Evolutionary conservation across 2,329 filamentous ascomycete species (phyloP).

Genomic region (Tolypocladium endophyticum): DNA sequence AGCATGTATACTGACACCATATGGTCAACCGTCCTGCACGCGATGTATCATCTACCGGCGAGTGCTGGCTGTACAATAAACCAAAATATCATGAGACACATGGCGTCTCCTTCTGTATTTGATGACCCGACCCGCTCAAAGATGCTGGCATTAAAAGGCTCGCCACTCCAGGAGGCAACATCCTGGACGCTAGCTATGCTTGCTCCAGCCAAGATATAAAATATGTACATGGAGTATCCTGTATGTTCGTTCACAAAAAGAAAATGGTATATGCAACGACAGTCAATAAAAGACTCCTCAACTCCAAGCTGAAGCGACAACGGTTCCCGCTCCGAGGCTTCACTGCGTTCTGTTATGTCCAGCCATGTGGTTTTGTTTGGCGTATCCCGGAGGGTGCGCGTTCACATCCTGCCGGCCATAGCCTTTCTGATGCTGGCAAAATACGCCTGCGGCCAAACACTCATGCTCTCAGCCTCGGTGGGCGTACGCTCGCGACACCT

Average conservation of each 20-base stretch:
- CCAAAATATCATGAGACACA: background rate
- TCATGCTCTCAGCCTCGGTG: constrained; percentile 43
- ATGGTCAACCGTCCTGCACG: background rate
- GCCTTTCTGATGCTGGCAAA: constrained; percentile 49
- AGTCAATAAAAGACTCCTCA: constrained; percentile 17
- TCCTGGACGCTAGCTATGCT: constrained; percentile 6
- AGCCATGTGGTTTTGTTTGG: constrained; percentile 4
- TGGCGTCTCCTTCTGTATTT: background rate
- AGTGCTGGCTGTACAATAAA: constrained; percentile 5
- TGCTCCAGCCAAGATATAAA: constrained; percentile 2
- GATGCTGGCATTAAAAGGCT: background rate
- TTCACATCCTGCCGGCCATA: constrained; percentile 22
- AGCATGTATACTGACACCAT: background rate
- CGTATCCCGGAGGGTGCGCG: background rate
- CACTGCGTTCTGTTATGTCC: background rate
- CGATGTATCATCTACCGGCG: constrained; percentile 2
- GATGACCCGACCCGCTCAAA: background rate
- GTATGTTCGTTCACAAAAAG: constrained; percentile 9
- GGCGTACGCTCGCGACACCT: constrained; percentile 49
- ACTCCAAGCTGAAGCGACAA: constrained; percentile 17
- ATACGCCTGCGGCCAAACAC: constrained; percentile 50
- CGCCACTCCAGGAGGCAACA: constrained; percentile 1
- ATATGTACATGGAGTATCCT: background rate
- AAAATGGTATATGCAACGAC: constrained; percentile 12
- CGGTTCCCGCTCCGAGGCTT: constrained; percentile 6